phyloP scores from a whole-genome alignment of 129 eudicot species.

The Flaveria ramosissima region DNA sequence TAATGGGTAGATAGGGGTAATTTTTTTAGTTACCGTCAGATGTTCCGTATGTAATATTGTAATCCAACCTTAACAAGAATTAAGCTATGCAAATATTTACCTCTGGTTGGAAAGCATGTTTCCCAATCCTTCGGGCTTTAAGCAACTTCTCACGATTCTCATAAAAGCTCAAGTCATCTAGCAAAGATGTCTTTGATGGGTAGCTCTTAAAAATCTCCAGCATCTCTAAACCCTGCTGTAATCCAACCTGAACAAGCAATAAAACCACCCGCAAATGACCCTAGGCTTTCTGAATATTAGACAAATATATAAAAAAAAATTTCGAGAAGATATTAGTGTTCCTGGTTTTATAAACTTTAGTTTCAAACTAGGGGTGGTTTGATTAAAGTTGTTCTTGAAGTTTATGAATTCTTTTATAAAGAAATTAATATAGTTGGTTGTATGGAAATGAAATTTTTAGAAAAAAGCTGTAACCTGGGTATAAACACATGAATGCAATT shows the following conservation, averaged over 20 bases:
- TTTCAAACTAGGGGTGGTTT: not conserved
- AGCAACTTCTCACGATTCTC: conserved; percentile 62
- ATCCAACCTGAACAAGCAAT: conserved; percentile 53
- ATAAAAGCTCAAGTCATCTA: conserved; percentile 79
- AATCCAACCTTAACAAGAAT: not conserved
- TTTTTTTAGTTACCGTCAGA: not conserved
- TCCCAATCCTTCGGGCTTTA: conserved; percentile 50
- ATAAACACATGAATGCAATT: not conserved
- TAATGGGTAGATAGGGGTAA: not conserved
- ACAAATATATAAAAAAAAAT: not conserved
- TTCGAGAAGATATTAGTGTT: not conserved
- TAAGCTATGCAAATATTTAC: not conserved
- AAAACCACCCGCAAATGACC: not conserved
- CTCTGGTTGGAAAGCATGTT: conserved; percentile 40
- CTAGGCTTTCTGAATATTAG: not conserved
- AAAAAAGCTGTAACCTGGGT: not conserved
- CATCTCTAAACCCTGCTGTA: conserved; percentile 83
- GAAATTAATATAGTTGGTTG: not conserved
- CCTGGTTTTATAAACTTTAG: not conserved
- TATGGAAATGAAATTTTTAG: not conserved
- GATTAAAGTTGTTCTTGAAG: not conserved
- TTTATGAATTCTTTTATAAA: not conserved
- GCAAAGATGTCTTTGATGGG: conserved; percentile 54
- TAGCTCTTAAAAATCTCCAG: conserved; percentile 70
- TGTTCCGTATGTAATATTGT: too few relatives aligned